Evolutionary conservation across 495 filamentous ascomycete species (phyloP).

Genomic region (Aspergillus kassunensis): DNA sequence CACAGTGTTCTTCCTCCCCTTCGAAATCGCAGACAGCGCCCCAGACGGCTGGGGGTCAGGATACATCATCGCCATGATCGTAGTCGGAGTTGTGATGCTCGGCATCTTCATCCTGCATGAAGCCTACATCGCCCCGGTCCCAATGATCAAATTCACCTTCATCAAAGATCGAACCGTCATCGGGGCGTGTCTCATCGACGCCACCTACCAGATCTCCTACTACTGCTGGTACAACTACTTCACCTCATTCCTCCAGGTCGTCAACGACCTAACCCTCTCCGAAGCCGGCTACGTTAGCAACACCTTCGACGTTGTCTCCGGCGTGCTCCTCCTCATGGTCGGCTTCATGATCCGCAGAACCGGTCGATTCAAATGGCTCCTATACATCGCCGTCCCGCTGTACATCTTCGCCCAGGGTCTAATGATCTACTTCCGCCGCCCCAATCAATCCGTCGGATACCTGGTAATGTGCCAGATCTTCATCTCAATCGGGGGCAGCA

Average conservation of each 20-base stretch:
- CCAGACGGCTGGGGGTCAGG: slow-evolving; percentile 45
- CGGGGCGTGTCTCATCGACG: slow-evolving; percentile 54
- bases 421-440: slow-evolving; percentile 64
- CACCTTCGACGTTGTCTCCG: slow-evolving; percentile 47
- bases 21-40: slow-evolving; percentile 47
- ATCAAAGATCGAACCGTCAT: slow-evolving; percentile 61
- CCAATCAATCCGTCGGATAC: slow-evolving; percentile 55
- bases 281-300: slow-evolving; percentile 53
- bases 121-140: slow-evolving; percentile 45
- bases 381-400: slow-evolving; percentile 55
- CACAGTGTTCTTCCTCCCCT: slow-evolving; percentile 57
- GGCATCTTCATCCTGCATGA: slow-evolving; percentile 56
- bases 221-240: slow-evolving; percentile 59
- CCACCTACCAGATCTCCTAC: slow-evolving; percentile 53
- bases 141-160: slow-evolving; percentile 56
- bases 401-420: slow-evolving; percentile 55
- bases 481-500: slow-evolving; percentile 59
- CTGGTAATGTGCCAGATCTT: slow-evolving; percentile 72
- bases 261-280: slow-evolving; percentile 52
- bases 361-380: slow-evolving; percentile 51
- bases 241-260: slow-evolving; percentile 69
- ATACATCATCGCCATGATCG: slow-evolving; percentile 53
- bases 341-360: slow-evolving; percentile 51
- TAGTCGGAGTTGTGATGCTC: slow-evolving; percentile 53
- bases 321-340: slow-evolving; percentile 44